Percentiles rank a stretch among this genome's conserved stretches.
These are phyloP conservation scores for Porphyrellus cyaneotinctus DNA, from an alignment of 768 basidiomycete genomes.

Conservation along the genomic window DNA sequence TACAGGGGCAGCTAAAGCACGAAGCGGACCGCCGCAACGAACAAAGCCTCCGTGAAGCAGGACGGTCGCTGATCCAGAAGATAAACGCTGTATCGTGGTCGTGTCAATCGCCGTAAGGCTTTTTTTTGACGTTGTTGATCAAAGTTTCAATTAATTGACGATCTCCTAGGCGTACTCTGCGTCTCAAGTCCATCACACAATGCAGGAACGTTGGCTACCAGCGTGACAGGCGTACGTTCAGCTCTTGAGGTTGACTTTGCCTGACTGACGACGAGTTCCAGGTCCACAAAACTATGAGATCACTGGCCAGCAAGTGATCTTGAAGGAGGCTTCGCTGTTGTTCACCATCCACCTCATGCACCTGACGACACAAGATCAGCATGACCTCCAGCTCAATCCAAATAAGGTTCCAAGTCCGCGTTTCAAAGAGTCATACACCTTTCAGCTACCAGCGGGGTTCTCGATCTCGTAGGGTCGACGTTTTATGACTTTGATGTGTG, in stretches of 20 bases:
- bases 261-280: constrained; percentile 1
- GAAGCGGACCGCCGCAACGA: constrained; percentile 15
- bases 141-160: not conserved
- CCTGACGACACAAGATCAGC: constrained; percentile 27
- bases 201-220: not conserved
- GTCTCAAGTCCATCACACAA: constrained; percentile 6
- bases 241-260: not conserved
- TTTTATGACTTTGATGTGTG: not conserved
- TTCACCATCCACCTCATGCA: constrained; percentile 29
- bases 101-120: constrained; percentile 16
- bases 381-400: constrained; percentile 27
- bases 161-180: constrained; percentile 15
- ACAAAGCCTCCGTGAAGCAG: constrained; percentile 11
- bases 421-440: constrained; percentile 25
- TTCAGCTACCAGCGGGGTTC: constrained; percentile 20
- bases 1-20: constrained; percentile 7
- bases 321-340: constrained; percentile 18
- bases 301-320: constrained; percentile 16
- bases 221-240: constrained; percentile 4
- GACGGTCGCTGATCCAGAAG: constrained; percentile 15
- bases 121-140: not conserved
- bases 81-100: constrained; percentile 18
- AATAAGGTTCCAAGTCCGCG: constrained; percentile 21
- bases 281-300: constrained; percentile 17
- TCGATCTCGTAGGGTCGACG: constrained; percentile 20